Conservation (phyloP, 192 early-diverging fungal species). For the Cladochytrium replicatum region DNA sequence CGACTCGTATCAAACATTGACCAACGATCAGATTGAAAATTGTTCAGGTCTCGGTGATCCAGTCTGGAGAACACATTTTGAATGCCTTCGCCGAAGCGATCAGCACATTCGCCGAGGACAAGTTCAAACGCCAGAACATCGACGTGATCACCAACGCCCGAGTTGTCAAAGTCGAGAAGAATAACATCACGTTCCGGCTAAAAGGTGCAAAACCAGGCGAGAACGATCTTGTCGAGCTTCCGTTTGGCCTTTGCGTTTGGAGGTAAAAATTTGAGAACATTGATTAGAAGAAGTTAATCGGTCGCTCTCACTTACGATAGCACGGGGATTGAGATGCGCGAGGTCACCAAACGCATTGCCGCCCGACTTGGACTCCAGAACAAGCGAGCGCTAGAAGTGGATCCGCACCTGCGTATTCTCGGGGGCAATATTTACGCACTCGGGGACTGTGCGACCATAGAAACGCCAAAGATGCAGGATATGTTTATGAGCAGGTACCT, state of each 20-base stretch:
- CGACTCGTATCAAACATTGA: too few species aligned
- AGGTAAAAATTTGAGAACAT: too few species aligned
- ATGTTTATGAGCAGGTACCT: too few species aligned
- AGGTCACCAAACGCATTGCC: slow-evolving; percentile 32
- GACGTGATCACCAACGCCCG: slow-evolving; percentile 59
- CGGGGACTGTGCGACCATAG: slow-evolving; percentile 66
- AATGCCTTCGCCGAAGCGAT: slow-evolving; percentile 63
- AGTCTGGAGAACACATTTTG: slow-evolving; percentile 47
- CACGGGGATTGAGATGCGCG: slow-evolving; percentile 28
- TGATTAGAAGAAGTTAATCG: slow-evolving; percentile 48
- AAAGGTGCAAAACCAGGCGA: slow-evolving; percentile 29
- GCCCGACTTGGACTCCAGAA: slow-evolving; percentile 44
- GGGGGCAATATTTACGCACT: slow-evolving; percentile 34
- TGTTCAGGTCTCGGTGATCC: neutral
- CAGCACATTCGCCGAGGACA: slow-evolving; percentile 52
- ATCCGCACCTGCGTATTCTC: slow-evolving; percentile 41
- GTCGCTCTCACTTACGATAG: slow-evolving; percentile 37
- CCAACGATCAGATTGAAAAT: slow-evolving; percentile 27
- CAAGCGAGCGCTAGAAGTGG: slow-evolving; percentile 48
- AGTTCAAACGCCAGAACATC: slow-evolving; percentile 52
- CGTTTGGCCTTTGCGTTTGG: slow-evolving; percentile 28
- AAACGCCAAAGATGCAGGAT: slow-evolving; percentile 44
- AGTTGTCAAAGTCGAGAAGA: slow-evolving; percentile 44
- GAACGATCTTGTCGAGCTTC: slow-evolving; percentile 43
- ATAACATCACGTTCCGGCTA: slow-evolving; percentile 43